These are phyloP conservation scores for Aureobasidium sp. DNA, from an alignment of 2,329 filamentous ascomycete genomes.

Conservation along the genomic window DNA sequence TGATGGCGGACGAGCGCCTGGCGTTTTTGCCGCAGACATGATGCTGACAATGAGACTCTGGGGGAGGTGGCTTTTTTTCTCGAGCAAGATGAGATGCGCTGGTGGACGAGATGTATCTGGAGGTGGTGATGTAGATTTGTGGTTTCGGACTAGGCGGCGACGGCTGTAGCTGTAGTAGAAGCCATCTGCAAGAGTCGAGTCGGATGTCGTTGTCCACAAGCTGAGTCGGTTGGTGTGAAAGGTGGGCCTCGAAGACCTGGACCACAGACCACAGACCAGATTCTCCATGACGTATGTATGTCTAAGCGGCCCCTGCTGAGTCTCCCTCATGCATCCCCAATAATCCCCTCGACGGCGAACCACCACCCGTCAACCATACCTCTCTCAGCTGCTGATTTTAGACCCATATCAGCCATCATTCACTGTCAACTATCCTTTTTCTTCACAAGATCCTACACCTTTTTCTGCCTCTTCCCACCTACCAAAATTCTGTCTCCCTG, in stretches of 20 bases:
- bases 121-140: not conserved
- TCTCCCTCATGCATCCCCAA: not conserved
- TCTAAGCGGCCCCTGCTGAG: not conserved
- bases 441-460: not conserved
- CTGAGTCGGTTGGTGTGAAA: not conserved
- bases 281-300: not conserved
- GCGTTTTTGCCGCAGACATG: slow-evolving; percentile 16
- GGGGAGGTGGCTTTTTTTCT: not conserved
- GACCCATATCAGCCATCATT: no score
- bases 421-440: not conserved
- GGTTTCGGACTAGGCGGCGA: not conserved
- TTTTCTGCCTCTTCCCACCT: not conserved
- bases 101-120: not conserved
- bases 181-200: not conserved
- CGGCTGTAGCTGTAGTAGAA: not conserved
- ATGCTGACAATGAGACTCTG: not conserved
- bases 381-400: not conserved
- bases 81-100: not conserved
- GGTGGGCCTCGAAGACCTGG: not conserved
- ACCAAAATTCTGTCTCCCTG: not conserved
- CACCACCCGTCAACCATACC: not conserved
- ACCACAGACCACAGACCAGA: not conserved
- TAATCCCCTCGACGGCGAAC: not conserved
- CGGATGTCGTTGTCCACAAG: not conserved
- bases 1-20: slow-evolving; percentile 13